Base-by-base conservation (phyloP, 148 eudicot genomes). In the Bassia scoparia region DNA sequence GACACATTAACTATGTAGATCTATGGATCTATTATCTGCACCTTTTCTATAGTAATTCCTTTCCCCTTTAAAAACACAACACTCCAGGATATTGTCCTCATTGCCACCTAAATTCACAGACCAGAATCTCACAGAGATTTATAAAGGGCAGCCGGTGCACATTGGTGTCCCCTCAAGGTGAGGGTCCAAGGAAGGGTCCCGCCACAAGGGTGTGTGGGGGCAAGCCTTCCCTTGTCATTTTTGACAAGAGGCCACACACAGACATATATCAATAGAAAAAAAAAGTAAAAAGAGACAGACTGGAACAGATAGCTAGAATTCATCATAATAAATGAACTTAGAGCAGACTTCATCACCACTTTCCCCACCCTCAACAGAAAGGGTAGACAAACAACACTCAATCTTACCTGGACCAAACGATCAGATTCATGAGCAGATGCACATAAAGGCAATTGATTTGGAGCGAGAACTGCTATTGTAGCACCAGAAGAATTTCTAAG, bases 401-500 rank as follows among this genome's bases (percentile, higher is more conserved):
- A 81, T 35, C 75, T 72, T 73, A 90, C 98, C 92, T 93, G 98
- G 18, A 93, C 94, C 74, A 93, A 86, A 63, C 94, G 92, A 74
- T 93, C 98, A 71, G 96, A 89, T 76, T 93, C 98, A 73, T 86
- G 91, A 55, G 94, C 92, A 76, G 98, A 93, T 38, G 94, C 94
- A 81, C 94, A 93, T 71, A 88, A 81, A 70, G 98, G 98, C 78
- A 93, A 81, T 67, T 90, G 98, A 79, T 81, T 89, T 75, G 85
- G 90, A 74, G 92, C 84, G 64, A 90, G 96, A 72, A 93, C 85
- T 55, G 92, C 83, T 68, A 93, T 86, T 26, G 86, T 76, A 70
- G 96, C 98, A 82, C 96, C 98, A 41, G 98, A 93, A 21, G 89
- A 78, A 72, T 77, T 86, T 77, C 98, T 86, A 52, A 93, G 82